phyloP scores from a whole-genome alignment of 2,329 filamentous ascomycete genomes.

The Pseudofabraea citricarpa region DNA sequence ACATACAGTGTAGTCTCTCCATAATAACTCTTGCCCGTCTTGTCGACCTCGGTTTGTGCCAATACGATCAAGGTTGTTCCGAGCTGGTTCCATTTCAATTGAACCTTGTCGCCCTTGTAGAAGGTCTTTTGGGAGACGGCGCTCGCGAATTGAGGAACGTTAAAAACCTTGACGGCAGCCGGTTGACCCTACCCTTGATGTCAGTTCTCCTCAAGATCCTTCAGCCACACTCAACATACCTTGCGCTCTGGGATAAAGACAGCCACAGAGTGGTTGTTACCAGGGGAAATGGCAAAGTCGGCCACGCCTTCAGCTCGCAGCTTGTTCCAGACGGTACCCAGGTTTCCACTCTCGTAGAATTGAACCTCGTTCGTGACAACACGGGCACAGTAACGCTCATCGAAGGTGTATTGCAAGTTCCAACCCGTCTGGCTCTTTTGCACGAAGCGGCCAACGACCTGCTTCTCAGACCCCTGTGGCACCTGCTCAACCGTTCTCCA shows the following conservation, averaged over 20 bases:
- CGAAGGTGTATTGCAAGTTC: slow-evolving; percentile 94
- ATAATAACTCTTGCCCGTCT: slow-evolving; percentile 98
- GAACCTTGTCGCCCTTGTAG: slow-evolving; percentile 99
- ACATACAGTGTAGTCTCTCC: slow-evolving; percentile 97
- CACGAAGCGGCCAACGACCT: slow-evolving; percentile 82
- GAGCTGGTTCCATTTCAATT: slow-evolving; percentile 94
- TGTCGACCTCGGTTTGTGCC: slow-evolving; percentile 96
- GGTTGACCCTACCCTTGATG: slow-evolving; percentile 76
- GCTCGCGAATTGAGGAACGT: slow-evolving; percentile 77
- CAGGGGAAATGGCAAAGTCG: slow-evolving; percentile 86
- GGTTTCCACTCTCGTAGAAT: slow-evolving; percentile 85
- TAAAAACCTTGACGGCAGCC: slow-evolving; percentile 89
- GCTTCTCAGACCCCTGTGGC: slow-evolving; percentile 57
- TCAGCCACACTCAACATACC: slow-evolving; percentile 44
- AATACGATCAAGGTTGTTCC: slow-evolving; percentile 91
- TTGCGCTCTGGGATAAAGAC: slow-evolving; percentile 95
- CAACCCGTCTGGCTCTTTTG: slow-evolving; percentile 94
- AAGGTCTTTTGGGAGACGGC: slow-evolving; percentile 97
- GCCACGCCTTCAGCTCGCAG: slow-evolving; percentile 84
- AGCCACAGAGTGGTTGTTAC: slow-evolving; percentile 85
- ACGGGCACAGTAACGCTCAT: slow-evolving; percentile 91
- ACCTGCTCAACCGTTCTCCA: slow-evolving; percentile 79
- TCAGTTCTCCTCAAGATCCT: slow-evolving; percentile 15
- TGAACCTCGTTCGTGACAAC: slow-evolving; percentile 96
- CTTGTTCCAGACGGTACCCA: slow-evolving; percentile 91